Evolutionary conservation across 108 stramenopile species (phyloP), one percentile per base, ranked within the genome.

Genomic region (Aurantiochytrium sp.): DNA sequence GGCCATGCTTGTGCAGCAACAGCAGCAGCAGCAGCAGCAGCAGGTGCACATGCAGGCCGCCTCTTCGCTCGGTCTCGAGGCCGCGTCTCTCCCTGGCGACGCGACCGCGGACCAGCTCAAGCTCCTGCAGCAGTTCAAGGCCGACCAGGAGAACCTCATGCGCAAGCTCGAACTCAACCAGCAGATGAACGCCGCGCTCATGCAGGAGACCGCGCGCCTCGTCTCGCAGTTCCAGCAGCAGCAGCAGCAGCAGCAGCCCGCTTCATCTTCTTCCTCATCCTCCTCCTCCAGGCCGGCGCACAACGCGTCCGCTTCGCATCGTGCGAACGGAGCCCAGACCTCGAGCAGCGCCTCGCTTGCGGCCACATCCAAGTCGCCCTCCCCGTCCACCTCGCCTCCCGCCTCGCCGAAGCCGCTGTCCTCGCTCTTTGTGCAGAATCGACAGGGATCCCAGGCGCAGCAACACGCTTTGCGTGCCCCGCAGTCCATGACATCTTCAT

Each of bases 171-270:
- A 81, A 24, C 39, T 48, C 39, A 81, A 81, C 73, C 39, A 81
- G 30, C 73, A 48, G 39, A 41, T 81, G 39, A 48, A 48, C 45
- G 73, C 39, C 6, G 73, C 30, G 2, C 45, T 81, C n/a, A 30
- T 48, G n/a, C 39, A 48, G 73, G 73, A 81, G 30, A 81, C 73
- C 32, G 73, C 73, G 27, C 73, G 73, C 24, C 39, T 81, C 30
- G n/a, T 41, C 17, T 22, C 73, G 39, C 73, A 81, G 45, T 48
- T 81, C 17, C 73, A 81, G 45, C 39, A 81, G 1, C 45, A 81
- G 45, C 36, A 42, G 19, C 73, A 81, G 24, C 15, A 65, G 10
- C 8, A 65, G 59, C 8, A n/a, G n/a, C n/a, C n/a, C n/a, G n/a
- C n/a, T n/a, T n/a, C n/a, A n/a, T n/a, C n/a, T n/a, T n/a, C n/a